phyloP scores from a whole-genome alignment of 2,329 filamentous ascomycete species.

The Apiospora kogelbergensis region DNA sequence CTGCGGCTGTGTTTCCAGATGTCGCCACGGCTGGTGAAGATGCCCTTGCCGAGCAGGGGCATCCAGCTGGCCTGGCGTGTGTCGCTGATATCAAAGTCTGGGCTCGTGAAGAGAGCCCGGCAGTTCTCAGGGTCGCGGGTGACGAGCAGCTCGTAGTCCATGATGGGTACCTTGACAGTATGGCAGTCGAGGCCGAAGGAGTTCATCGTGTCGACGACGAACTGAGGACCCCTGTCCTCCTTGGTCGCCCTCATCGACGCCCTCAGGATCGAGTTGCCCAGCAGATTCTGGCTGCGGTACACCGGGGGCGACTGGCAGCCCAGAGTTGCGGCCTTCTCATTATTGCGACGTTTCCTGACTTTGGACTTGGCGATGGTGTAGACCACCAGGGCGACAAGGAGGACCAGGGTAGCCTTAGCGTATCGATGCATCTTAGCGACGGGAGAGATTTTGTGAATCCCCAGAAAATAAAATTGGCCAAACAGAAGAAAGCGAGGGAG shows the following conservation, averaged over 20 bases:
- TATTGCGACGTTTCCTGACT: conserved; percentile 24
- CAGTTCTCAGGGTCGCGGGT: conserved; percentile 36
- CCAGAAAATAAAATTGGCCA: neutral
- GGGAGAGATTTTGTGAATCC: neutral
- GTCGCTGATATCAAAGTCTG: conserved; percentile 35
- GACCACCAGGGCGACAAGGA: conserved; percentile 18
- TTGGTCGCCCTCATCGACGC: conserved; percentile 34
- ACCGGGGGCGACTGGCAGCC: conserved; percentile 31
- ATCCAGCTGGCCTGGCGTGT: conserved; percentile 33
- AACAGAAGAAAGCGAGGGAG: neutral
- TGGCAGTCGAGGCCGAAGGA: conserved; percentile 28
- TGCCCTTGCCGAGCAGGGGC: conserved; percentile 45
- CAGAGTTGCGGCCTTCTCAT: conserved; percentile 26
- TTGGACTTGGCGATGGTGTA: conserved; percentile 27
- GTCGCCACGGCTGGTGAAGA: conserved; percentile 37
- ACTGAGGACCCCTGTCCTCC: conserved; percentile 34
- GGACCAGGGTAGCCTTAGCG: conserved; percentile 15
- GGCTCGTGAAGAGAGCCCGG: conserved; percentile 29
- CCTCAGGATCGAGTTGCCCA: conserved; percentile 30
- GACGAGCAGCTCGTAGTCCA: conserved; percentile 37
- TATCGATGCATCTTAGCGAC: conserved; percentile 18
- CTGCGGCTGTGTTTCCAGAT: conserved; percentile 38
- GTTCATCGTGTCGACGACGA: conserved; percentile 31
- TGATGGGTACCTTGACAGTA: conserved; percentile 35
- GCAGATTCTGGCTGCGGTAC: conserved; percentile 30